phyloP scores from a whole-genome alignment of 148 eudicot species.

The Mesembryanthemum crystallinum region DNA sequence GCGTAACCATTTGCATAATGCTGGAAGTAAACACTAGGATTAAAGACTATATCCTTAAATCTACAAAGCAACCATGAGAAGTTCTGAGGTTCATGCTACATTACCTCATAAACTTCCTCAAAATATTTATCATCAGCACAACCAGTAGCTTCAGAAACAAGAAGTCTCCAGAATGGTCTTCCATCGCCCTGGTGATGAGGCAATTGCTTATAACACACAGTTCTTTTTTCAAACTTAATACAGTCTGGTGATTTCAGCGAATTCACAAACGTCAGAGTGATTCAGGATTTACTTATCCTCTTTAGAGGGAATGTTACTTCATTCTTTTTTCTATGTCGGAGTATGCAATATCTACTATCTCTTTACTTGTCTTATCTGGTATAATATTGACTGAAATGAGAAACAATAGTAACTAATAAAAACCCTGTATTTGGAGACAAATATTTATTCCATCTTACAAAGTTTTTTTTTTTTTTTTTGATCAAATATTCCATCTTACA shows the following conservation, averaged over 20 bases:
- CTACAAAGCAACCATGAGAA: background rate
- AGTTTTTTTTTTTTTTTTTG: no score
- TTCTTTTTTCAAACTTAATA: background rate
- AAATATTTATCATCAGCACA: constrained; percentile 69
- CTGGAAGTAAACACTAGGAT: constrained; percentile 42
- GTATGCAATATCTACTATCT: background rate
- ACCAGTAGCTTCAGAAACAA: constrained; percentile 94
- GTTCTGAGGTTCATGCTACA: background rate
- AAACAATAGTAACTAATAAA: no score
- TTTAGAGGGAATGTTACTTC: background rate
- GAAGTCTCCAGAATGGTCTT: constrained; percentile 89
- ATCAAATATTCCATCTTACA: no score
- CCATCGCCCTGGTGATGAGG: constrained; percentile 74
- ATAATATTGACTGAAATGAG: no score
- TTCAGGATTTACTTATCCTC: background rate
- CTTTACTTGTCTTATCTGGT: no score
- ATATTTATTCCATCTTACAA: no score
- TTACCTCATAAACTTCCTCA: constrained; percentile 92
- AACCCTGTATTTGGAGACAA: no score
- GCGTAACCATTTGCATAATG: constrained; percentile 86
- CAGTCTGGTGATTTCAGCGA: background rate
- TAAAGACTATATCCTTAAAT: background rate
- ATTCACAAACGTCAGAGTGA: background rate
- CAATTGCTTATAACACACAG: constrained; percentile 4
- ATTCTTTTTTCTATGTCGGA: background rate